These are phyloP conservation scores for Solanum okadae DNA, from an alignment of 257 asterid genomes.

Conservation along the genomic window DNA sequence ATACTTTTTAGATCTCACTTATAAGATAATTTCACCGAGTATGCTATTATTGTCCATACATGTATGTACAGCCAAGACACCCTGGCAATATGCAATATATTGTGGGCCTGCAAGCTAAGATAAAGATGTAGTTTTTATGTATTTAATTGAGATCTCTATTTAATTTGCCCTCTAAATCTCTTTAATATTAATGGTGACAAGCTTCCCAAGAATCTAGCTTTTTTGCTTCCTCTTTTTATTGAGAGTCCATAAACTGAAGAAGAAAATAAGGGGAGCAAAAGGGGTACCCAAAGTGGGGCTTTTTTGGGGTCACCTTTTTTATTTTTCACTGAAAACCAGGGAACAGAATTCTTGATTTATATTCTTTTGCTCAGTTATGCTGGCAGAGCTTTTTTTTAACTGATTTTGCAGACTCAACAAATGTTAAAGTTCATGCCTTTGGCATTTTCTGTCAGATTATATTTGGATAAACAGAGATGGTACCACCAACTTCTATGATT, in stretches of 20 bases:
- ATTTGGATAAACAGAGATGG: conserved; percentile 20
- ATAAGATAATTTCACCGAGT: background rate
- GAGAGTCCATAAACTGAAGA: conserved; percentile 25
- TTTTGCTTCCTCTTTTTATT: conserved; percentile 12
- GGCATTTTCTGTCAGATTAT: conserved; percentile 37
- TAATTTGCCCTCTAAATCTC: conserved; percentile 3
- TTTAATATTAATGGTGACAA: conserved; percentile 23
- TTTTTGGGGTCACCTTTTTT: conserved; percentile 26
- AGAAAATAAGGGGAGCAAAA: conserved; percentile 8
- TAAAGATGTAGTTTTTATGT: background rate
- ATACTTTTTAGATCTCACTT: background rate
- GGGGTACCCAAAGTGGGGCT: conserved; percentile 25
- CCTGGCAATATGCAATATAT: conserved; percentile 28
- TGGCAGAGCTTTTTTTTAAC: conserved; percentile 22
- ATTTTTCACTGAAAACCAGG: conserved; percentile 37
- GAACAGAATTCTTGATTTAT: conserved; percentile 9
- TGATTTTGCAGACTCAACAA: conserved; percentile 39
- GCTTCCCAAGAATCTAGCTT: conserved; percentile 32
- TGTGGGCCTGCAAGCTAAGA: conserved; percentile 15
- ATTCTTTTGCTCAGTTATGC: conserved; percentile 23
- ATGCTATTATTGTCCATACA: background rate
- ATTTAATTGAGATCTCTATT: background rate
- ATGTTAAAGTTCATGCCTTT: conserved; percentile 48
- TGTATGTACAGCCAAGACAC: conserved; percentile 28
- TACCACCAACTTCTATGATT: conserved; percentile 1